Evolutionary conservation across 1,139 yeast species (phyloP).

Genomic region (Debaryomyces robertsiae): DNA sequence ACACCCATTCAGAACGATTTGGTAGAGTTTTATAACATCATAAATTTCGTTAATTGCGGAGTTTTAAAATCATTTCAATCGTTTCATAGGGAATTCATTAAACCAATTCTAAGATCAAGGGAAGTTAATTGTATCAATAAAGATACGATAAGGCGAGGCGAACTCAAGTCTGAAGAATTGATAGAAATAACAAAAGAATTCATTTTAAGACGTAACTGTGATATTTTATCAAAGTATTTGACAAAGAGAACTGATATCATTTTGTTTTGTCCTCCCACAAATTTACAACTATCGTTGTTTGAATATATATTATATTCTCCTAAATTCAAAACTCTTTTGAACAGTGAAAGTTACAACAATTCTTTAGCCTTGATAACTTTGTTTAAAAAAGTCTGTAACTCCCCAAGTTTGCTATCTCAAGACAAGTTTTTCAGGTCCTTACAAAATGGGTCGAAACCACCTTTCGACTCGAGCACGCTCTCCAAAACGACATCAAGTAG

Average conservation of each 20-base stretch:
- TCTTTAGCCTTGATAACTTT: constrained; percentile 72
- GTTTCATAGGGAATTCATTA: constrained; percentile 68
- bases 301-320: constrained; percentile 48
- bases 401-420: constrained; percentile 59
- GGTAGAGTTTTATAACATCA: constrained; percentile 76
- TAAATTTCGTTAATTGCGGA: constrained; percentile 85
- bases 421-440: constrained; percentile 36
- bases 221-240: constrained; percentile 49
- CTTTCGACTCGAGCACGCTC: constrained; percentile 13
- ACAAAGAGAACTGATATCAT: constrained; percentile 82
- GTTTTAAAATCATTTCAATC: constrained; percentile 62
- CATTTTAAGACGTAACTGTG: constrained; percentile 73
- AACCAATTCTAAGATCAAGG: constrained; percentile 74
- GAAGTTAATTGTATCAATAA: constrained; percentile 67
- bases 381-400: constrained; percentile 41
- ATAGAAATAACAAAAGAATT: constrained; percentile 65
- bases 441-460: constrained; percentile 4
- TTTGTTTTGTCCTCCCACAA: constrained; percentile 75
- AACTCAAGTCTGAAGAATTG: constrained; percentile 60
- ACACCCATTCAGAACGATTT: constrained; percentile 96
- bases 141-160: constrained; percentile 56
- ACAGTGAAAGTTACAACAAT: constrained; percentile 24
- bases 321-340: constrained; percentile 33
- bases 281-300: constrained; percentile 59
- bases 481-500: constrained; percentile 47